Conservation (phyloP, 257 asterid species). For the Nicotiana benthamiana region DNA sequence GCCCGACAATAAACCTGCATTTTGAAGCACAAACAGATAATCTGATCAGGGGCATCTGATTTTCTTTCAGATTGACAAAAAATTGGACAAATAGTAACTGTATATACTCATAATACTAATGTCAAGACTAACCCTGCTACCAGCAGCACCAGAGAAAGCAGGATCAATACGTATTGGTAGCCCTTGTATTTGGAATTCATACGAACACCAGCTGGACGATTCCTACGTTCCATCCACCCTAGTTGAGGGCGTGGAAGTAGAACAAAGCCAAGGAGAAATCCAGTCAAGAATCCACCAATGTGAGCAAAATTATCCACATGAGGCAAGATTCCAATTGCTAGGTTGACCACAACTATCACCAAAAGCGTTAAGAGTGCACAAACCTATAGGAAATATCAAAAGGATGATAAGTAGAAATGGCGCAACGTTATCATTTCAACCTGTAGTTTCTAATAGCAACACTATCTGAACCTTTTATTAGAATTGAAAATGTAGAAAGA, state of each 20-base stretch:
- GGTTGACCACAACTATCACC: constrained; percentile 53
- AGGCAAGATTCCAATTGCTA: constrained; percentile 81
- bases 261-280: constrained; percentile 78
- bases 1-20: constrained; percentile 57
- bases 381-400: constrained; percentile 29
- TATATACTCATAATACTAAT: not conserved
- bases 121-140: constrained; percentile 51
- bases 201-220: constrained; percentile 42
- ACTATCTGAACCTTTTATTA: not conserved
- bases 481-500: not conserved
- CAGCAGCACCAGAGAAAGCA: constrained; percentile 46
- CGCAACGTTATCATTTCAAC: not conserved
- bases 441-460: not conserved
- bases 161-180: constrained; percentile 55
- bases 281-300: constrained; percentile 85
- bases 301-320: constrained; percentile 83
- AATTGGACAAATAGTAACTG: not conserved
- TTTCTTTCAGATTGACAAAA: not conserved
- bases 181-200: constrained; percentile 57
- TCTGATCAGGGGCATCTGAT: not conserved
- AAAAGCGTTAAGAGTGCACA: constrained; percentile 67
- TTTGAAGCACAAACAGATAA: not conserved
- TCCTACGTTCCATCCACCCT: constrained; percentile 71
- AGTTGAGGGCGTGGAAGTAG: constrained; percentile 79
- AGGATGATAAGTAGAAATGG: not conserved